phyloP scores from a whole-genome alignment of 208 protist species.

The Leishmania mexicana region DNA sequence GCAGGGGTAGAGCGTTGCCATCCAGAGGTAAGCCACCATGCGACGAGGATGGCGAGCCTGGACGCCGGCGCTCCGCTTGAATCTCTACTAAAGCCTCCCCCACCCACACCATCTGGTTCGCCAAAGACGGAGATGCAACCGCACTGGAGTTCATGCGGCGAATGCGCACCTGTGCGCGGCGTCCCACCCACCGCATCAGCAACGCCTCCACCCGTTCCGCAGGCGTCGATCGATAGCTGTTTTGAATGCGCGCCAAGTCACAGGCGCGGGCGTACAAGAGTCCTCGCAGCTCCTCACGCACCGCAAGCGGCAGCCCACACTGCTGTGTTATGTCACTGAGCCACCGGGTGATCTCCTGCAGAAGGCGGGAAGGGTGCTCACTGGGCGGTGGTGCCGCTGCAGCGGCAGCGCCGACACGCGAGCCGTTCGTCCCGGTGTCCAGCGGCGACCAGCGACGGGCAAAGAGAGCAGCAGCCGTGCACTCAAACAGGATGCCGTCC shows the following conservation, averaged over 20 bases:
- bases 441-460: not conserved
- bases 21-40: not conserved
- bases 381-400: not conserved
- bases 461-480: not conserved
- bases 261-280: constrained; percentile 10
- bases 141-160: not conserved
- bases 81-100: constrained; percentile 17
- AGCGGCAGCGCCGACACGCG: not conserved
- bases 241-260: constrained; percentile 7
- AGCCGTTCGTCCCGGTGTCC: not conserved
- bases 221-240: not conserved
- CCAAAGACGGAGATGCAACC: not conserved
- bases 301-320: constrained; percentile 6
- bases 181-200: constrained; percentile 17
- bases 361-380: not conserved
- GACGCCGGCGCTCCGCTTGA: not conserved
- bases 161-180: constrained; percentile 12
- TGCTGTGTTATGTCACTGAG: constrained; percentile 5
- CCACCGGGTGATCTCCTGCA: constrained; percentile 16
- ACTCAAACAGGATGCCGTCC: not conserved
- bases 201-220: constrained; percentile 17
- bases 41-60: not conserved
- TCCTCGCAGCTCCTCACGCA: constrained; percentile 11
- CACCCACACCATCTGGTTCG: constrained; percentile 3
- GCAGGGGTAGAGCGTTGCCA: not conserved